Base-by-base conservation (phyloP, 2,329 filamentous ascomycete genomes). In the Aspergillus persii region DNA sequence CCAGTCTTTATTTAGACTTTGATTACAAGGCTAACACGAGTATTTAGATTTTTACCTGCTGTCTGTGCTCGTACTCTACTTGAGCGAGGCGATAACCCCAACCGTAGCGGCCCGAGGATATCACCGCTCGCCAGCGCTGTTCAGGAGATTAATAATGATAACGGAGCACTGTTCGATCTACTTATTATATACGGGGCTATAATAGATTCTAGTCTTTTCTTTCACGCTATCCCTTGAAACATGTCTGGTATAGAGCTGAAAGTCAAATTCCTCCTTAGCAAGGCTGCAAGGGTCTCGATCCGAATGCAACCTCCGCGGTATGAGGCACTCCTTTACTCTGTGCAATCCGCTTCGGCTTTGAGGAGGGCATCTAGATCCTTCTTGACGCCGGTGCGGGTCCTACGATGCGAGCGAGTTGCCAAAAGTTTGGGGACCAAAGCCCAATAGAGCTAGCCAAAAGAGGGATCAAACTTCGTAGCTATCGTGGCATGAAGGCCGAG, bases 251-350 rank as follows among this genome's bases (percentile, higher is more conserved):
- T 4, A 9, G 49, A 3, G 1, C 8, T 51, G 7, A 51, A 31
- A 15, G 33, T 27, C 1, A 29, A 8, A 31, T 51, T 51, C 15
- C 49, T 51, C 12, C 49, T 51, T 31, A 8, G 15, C 9, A 52
- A 9, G 31, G 33, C 33, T 27, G 15, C 9, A 52, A 9, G 31
- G 33, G 50, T 27, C 50, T 53, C 1, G 8, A 53, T 53, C 50
- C 57, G 12, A 61, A 63, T 30, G 56, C 50, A n/a, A 56, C 55
- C n/a, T 48, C 29, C 23, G 49, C 44, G 12, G 49, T 50, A 56
- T 58, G 47, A 54, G 61, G 61, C 36, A 60, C 50, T 15, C 59
- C 57, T 54, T 51, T 63, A n/a, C 59, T 58, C 44, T 50, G 23
- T 39, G 61, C 61, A 33, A 44, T 56, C 12, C 15, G 15, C 6